These are phyloP conservation scores for Chaetomium sp. DNA, from an alignment of 2,329 filamentous ascomycete genomes.

Conservation along the genomic window DNA sequence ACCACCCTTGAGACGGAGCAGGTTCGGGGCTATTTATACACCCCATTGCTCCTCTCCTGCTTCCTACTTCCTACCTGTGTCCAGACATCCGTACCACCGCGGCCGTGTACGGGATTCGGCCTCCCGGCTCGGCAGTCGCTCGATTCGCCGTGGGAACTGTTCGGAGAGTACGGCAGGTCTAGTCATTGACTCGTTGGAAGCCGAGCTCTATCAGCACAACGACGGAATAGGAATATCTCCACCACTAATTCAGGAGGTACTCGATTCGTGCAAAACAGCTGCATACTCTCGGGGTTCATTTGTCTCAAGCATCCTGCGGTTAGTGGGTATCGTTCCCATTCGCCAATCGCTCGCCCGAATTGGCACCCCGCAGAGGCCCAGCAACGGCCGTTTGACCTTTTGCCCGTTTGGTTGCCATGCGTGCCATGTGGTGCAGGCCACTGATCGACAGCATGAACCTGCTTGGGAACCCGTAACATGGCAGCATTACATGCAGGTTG, in stretches of 20 bases:
- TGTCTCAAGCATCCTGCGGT: not conserved
- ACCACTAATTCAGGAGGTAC: not conserved
- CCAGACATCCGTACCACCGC: not conserved
- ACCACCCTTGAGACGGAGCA: not conserved
- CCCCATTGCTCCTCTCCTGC: not conserved
- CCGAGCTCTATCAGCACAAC: too few species aligned
- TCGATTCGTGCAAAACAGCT: conserved; percentile 6
- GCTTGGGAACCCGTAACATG: not conserved
- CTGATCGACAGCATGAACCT: conserved; percentile 1
- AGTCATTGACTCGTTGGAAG: not conserved
- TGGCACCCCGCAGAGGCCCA: too few species aligned
- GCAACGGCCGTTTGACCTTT: too few species aligned
- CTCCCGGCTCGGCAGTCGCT: not conserved
- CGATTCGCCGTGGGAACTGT: not conserved
- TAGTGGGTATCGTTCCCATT: not conserved
- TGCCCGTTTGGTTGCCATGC: not conserved
- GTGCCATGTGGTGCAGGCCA: not conserved
- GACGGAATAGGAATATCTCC: not conserved
- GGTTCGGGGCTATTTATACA: conserved; percentile 11
- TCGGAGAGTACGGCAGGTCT: conserved; percentile 1
- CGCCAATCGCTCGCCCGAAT: too few species aligned
- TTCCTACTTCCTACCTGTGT: not conserved
- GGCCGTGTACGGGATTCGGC: not conserved
- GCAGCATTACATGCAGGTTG: too few species aligned
- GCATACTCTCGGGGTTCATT: not conserved